Evolutionary conservation across 2,329 filamentous ascomycete genomes (phyloP).

Genomic region (Epichloe typhina): DNA sequence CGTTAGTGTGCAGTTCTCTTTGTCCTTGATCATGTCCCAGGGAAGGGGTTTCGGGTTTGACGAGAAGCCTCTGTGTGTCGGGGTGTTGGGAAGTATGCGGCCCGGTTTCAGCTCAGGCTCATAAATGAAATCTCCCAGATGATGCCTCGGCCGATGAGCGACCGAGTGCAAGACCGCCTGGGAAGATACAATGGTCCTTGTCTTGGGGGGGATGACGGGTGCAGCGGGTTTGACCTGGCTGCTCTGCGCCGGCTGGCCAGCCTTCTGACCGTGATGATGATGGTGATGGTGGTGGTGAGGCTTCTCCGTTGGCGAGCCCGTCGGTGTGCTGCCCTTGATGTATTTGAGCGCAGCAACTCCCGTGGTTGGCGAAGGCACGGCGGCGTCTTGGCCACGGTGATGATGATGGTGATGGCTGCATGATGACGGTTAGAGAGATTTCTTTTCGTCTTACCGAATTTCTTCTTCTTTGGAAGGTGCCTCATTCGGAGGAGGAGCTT

Average conservation of each 20-base stretch:
- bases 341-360: slow-evolving; percentile 34
- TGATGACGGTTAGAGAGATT: slow-evolving; percentile 10
- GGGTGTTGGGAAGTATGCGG: slow-evolving; percentile 28
- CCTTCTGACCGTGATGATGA: slow-evolving; percentile 28
- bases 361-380: slow-evolving; percentile 27
- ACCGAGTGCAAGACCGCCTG: slow-evolving; percentile 61
- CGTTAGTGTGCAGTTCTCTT: slow-evolving; percentile 82
- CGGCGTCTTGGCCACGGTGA: slow-evolving; percentile 37
- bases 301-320: slow-evolving; percentile 33
- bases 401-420: slow-evolving; percentile 43
- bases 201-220: slow-evolving; percentile 38
- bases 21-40: slow-evolving; percentile 54
- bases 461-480: background rate
- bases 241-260: slow-evolving; percentile 13
- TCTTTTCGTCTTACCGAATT: background rate
- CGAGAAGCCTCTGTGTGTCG: slow-evolving; percentile 29
- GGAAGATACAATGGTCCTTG: slow-evolving; percentile 54
- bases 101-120: slow-evolving; percentile 48
- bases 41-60: slow-evolving; percentile 62
- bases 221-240: slow-evolving; percentile 14
- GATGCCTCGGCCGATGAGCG: slow-evolving; percentile 55
- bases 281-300: slow-evolving; percentile 32
- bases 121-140: slow-evolving; percentile 79
- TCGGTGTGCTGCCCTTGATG: slow-evolving; percentile 31
- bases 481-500: slow-evolving; percentile 20